Percentiles rank a stretch among this genome's conserved stretches.
phyloP scores from a whole-genome alignment of 1,139 yeast genomes.

The Suzukiozyma palmioleophila region DNA sequence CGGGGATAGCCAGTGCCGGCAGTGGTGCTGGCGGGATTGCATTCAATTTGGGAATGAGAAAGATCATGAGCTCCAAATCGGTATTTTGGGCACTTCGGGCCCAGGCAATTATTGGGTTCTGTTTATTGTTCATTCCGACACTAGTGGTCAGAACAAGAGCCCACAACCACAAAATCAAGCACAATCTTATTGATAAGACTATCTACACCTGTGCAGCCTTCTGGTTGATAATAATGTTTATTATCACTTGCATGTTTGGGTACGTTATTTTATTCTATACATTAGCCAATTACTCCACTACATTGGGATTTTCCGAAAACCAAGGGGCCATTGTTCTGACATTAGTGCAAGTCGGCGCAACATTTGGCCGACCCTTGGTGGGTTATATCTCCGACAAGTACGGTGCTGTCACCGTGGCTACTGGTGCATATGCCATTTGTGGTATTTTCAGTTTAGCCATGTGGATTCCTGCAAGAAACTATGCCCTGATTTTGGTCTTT shows the following conservation, averaged over 20 bases:
- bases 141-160: constrained; percentile 16
- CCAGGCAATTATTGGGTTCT: constrained; percentile 33
- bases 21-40: constrained; percentile 61
- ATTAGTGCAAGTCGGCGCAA: constrained; percentile 41
- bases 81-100: constrained; percentile 36
- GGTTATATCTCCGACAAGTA: constrained; percentile 35
- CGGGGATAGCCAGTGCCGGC: constrained; percentile 56
- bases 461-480: constrained; percentile 35
- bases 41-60: constrained; percentile 37
- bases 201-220: constrained; percentile 27
- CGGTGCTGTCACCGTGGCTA: constrained; percentile 38
- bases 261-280: constrained; percentile 43
- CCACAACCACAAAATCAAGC: constrained; percentile 23
- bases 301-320: constrained; percentile 36
- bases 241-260: constrained; percentile 40
- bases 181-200: constrained; percentile 28
- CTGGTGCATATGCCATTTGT: constrained; percentile 18
- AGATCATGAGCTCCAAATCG: constrained; percentile 20
- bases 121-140: constrained; percentile 28
- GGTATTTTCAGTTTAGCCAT: constrained; percentile 27
- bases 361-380: constrained; percentile 36
- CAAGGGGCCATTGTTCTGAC: constrained; percentile 44
- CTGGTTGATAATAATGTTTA: constrained; percentile 26
- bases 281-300: constrained; percentile 40
- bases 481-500: constrained; percentile 24